Base-by-base conservation (phyloP, 208 protist genomes). In the Crithidia acanthocephali region DNA sequence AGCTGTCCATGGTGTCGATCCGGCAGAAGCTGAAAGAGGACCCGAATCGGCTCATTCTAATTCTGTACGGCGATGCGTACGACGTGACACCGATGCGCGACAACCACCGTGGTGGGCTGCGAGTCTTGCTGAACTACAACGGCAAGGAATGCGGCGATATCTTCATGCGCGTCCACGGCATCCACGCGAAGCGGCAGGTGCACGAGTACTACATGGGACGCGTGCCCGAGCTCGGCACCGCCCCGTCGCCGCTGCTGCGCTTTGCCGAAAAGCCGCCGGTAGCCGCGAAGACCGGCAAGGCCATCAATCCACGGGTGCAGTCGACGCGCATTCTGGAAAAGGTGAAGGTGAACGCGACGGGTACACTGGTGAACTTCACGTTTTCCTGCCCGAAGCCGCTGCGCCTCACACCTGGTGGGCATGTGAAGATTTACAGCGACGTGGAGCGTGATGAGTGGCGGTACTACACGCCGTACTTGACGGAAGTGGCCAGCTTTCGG, bases 141-240 rank as follows among this genome's bases (percentile, higher is more conserved):
- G 88, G 85, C 18, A 79, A 80, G 57, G 88, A 94, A 58, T 86
- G 81, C 40, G 89, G 89, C 4, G 79, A 86, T 2, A 40, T 65
- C 7, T 95, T 95, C 61, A 83, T 86, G 67, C 83, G 87, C 4
- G 89, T 95, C 47, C 90, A 95, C 68, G 81, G 90, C 32, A 47
- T 52, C 13, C 75, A 55, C 2, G 84, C 85, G 1, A 84, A 78
- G 62, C 55, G 68, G 45, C 69, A 68, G 68, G 68, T 82, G 9
- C 51, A 72, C 53, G 33, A 77, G 20, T 91, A 81, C 64, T 81
- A 74, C 50, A 53, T 95, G 35, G 90, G 84, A 2, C 73, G 59
- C 10, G 68, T 85, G 7, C 22, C 45, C 13, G 74, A 64, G 10
- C n/a, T 40, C 2, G 47, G 60, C 8, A 28, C 37, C 7, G 22